Evolutionary conservation across 805 yeast genomes (phyloP), one percentile per base, ranked within the genome.

Genomic region (Wickerhamiella vanderwaltii): DNA sequence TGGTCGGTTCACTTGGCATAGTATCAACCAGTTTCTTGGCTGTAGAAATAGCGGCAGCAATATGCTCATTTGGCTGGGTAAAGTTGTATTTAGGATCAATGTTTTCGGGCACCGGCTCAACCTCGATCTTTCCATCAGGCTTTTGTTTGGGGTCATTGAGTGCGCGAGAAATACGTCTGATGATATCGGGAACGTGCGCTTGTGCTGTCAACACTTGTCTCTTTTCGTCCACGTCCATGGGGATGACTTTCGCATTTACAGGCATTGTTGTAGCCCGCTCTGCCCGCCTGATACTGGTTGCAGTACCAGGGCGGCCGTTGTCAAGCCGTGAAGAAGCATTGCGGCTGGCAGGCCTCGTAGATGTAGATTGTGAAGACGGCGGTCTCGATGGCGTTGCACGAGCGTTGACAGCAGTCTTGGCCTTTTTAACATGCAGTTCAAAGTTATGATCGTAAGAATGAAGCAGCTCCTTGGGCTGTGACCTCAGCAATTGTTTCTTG

Each of bases 1-100:
- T n/a, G n/a, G n/a, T n/a, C n/a, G n/a, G n/a, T 16, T 38, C 41
- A 11, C 3, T n/a, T 24, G 41, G 41, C 41, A 38, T 38, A 17
- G 24, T 24, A 30, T 38, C 41, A 5, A 38, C 24, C 6, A 38
- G 24, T 9, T 37, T 22, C 18, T 28, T 17, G 15, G 26, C 36
- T 4, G 25, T 20, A n/a, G 19, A 16, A n/a, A 33, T n/a, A 19
- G 28, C 25, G 19, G 32, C 23, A 18, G 32, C 34, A 17, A 17
- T 15, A 29, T 28, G 25, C 19, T 9, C 29, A 35, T 28, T 18
- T 24, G 39, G 32, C 7, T 31, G 25, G 20, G 19, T 23, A 18
- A 31, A n/a, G 13, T 23, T n/a, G 9, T 15, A 22, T 5, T 13
- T 4, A 17, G 36, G 36, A 5, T 17, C 15, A 3, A 22, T 17